Evolutionary conservation across 192 early-diverging fungal species (phyloP).

Genomic region (Physocladia obscura): DNA sequence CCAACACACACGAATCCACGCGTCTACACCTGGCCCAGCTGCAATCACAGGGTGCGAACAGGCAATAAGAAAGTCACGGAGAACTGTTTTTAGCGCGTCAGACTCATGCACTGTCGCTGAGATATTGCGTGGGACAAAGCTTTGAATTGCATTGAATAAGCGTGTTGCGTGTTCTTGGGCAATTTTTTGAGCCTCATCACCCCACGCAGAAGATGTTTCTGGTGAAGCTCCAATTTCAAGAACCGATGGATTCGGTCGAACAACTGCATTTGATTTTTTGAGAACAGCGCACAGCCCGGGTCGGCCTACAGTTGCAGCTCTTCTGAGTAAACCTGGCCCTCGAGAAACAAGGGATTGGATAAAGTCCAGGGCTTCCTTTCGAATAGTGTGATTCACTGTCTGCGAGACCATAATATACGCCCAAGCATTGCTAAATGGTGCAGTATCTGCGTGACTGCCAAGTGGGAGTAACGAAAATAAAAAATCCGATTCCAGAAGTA

Average conservation of each 20-base stretch:
- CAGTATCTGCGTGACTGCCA: conserved; percentile 24
- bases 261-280: conserved; percentile 6
- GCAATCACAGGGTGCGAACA: conserved; percentile 47
- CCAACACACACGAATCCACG: conserved; percentile 85
- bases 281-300: conserved; percentile 39
- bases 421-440: conserved; percentile 38
- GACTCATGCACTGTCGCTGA: background rate
- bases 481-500: conserved; percentile 35
- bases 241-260: conserved; percentile 21
- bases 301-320: conserved; percentile 32
- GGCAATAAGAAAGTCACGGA: conserved; percentile 54
- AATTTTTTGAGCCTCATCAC: conserved; percentile 30
- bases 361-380: conserved; percentile 19
- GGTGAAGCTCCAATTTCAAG: background rate
- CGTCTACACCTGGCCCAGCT: conserved; percentile 53
- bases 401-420: conserved; percentile 57
- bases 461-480: conserved; percentile 43
- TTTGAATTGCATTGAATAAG: conserved; percentile 35
- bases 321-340: background rate
- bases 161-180: conserved; percentile 33
- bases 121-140: conserved; percentile 26
- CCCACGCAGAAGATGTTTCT: conserved; percentile 33
- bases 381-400: conserved; percentile 25
- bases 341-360: conserved; percentile 9
- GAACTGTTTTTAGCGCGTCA: conserved; percentile 20